Conservation (phyloP, 1,284 basidiomycete genomes). For the Porogramme epimiltina region DNA sequence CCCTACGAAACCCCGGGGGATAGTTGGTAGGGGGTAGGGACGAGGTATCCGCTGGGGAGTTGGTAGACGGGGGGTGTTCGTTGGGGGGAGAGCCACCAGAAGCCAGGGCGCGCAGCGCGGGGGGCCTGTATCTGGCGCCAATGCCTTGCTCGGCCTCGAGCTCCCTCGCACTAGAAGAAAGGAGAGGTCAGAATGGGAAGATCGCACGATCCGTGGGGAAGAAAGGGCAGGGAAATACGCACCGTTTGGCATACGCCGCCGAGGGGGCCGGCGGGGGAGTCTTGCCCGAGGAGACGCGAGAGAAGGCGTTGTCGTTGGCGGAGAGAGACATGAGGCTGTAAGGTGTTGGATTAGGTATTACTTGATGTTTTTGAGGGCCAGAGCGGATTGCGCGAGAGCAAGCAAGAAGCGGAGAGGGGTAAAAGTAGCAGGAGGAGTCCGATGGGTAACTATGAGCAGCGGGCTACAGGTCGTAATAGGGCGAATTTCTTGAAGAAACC, state of each 20-base stretch:
- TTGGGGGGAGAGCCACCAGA: conserved; percentile 73
- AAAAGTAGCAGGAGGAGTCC: conserved; percentile 36
- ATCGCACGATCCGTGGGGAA: conserved; percentile 5
- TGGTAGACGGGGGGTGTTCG: conserved; percentile 55
- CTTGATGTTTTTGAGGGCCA: conserved; percentile 43
- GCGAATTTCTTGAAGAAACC: conserved; percentile 34
- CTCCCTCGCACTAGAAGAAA: conserved; percentile 68
- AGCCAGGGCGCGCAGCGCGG: conserved; percentile 73
- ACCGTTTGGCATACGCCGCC: conserved; percentile 88
- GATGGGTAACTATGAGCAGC: conserved; percentile 52
- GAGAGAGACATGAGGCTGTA: conserved; percentile 83
- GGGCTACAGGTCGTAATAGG: conserved; percentile 41
- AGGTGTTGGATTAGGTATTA: conserved; percentile 80
- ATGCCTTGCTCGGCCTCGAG: conserved; percentile 75
- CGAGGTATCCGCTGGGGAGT: conserved; percentile 57
- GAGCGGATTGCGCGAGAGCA: conserved; percentile 34
- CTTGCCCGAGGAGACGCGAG: conserved; percentile 80
- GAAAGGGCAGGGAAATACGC: conserved; percentile 15
- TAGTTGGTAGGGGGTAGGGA: conserved; percentile 68
- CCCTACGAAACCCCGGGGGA: conserved; percentile 80
- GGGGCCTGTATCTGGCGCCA: conserved; percentile 70
- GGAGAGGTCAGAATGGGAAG: conserved; percentile 9
- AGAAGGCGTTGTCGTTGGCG: conserved; percentile 77
- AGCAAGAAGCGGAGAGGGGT: conserved; percentile 31
- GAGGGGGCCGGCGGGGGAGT: conserved; percentile 89